Evolutionary conservation across 2,329 filamentous ascomycete genomes (phyloP), one percentile per base, ranked within the genome.

Genomic region (Xylariaceae sp.): DNA sequence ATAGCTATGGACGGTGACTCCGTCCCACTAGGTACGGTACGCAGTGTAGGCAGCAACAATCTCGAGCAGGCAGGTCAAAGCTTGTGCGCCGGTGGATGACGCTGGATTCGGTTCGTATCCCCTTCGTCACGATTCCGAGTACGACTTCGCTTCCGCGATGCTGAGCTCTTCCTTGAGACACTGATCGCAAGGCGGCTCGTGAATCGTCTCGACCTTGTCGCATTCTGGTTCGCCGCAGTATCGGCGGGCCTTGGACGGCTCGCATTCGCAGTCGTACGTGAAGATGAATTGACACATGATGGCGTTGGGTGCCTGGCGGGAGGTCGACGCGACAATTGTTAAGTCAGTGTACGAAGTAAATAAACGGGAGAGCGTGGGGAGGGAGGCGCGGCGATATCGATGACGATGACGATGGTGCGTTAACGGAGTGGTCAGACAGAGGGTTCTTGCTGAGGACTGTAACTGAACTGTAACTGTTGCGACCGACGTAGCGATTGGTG

Each of bases 231-330:
- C 29, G 10, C 41, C 18, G 51, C 57, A 59, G 34, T 40, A 26
- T 9, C 54, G 51, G 10, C 5, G 36, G 5, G 18, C 51, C 7
- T 2, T 19, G 9, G 54, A 57, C 5, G 54, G 49, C 42, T 55
- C 57, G 44, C 57, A 59, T 47, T 51, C 57, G 47, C 57, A 59
- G 12, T 26, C 37, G 40, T 57, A 57, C 1, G 37, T 55, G 51
- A 59, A 52, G 40, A 55, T 43, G n/a, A 59, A 40, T 10, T 54
- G 41, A 46, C 57, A 59, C 57, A 59, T 59, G 43, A 26, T 47
- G 53, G 32, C 15, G 22, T 32, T 21, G 18, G 12, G 13, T 19
- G 15, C 12, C 29, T 32, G 30, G 18, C n/a, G n/a, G 29, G n/a
- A 16, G 26, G 16, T 22, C n/a, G 32, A 36, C 22, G 9, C 2